phyloP scores from a whole-genome alignment of 345 rosid genomes.

The Anastatica hierochuntica region DNA sequence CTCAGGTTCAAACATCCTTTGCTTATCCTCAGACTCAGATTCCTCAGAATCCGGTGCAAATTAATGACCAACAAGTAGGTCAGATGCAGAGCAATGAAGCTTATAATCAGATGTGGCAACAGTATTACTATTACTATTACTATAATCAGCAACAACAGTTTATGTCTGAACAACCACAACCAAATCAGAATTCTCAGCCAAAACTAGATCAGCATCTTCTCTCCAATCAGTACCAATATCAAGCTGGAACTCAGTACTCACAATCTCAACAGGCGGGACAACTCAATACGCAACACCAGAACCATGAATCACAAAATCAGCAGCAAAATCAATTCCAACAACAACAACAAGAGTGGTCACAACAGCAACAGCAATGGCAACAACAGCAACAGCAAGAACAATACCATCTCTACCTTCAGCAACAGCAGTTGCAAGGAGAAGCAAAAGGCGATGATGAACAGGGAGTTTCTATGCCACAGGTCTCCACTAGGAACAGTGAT shows the following conservation, averaged over 20 bases:
- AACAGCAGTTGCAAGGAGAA: slow-evolving; percentile 28
- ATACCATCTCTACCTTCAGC: slow-evolving; percentile 20
- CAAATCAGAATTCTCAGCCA: slow-evolving; percentile 15
- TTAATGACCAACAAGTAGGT: slow-evolving; percentile 36
- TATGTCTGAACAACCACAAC: slow-evolving; percentile 35
- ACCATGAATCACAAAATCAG: slow-evolving; percentile 36
- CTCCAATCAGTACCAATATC: slow-evolving; percentile 24
- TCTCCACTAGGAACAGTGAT: slow-evolving; percentile 15
- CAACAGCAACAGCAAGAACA: slow-evolving; percentile 18
- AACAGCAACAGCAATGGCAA: slow-evolving; percentile 24
- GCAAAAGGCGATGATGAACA: slow-evolving; percentile 22
- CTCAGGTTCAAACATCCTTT: slow-evolving; percentile 31
- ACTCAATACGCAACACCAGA: slow-evolving; percentile 21
- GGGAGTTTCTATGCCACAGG: slow-evolving; percentile 18
- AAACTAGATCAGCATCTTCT: slow-evolving; percentile 25
- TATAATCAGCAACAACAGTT: slow-evolving; percentile 33
- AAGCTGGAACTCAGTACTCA: slow-evolving; percentile 4
- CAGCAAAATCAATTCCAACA: too few species aligned
- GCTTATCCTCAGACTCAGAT: slow-evolving; percentile 28
- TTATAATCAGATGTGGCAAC: slow-evolving; percentile 72
- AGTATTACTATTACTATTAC: slow-evolving; percentile 59
- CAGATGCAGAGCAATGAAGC: slow-evolving; percentile 41
- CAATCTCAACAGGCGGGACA: slow-evolving; percentile 29
- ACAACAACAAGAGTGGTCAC: slow-evolving; percentile 30
- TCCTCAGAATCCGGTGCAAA: slow-evolving; percentile 37